These are phyloP conservation scores for Talaromyces borbonicus DNA, from an alignment of 495 filamentous ascomycete genomes.

Conservation along the genomic window DNA sequence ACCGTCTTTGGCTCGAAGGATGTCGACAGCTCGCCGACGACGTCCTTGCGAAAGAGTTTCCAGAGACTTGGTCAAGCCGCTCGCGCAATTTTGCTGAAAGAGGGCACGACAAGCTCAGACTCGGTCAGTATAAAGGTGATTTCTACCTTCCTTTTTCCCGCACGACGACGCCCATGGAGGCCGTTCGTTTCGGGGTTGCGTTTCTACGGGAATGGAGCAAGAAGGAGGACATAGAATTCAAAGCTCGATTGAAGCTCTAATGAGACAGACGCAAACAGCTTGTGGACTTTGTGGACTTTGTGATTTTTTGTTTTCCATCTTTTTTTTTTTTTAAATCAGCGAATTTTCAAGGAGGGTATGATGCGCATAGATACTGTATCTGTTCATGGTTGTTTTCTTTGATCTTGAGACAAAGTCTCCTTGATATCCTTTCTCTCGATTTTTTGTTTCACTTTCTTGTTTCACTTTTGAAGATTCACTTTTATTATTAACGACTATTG, in stretches of 20 bases:
- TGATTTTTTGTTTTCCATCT: background rate
- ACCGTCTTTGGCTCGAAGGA: conserved; percentile 37
- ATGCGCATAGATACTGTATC: too few species aligned
- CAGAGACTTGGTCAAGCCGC: conserved; percentile 35
- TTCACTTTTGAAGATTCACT: background rate
- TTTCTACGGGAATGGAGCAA: conserved; percentile 38
- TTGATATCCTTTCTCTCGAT: too few species aligned
- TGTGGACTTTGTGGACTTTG: background rate
- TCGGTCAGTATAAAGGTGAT: conserved; percentile 32
- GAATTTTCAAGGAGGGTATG: too few species aligned
- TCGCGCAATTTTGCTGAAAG: conserved; percentile 27
- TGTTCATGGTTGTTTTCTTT: too few species aligned
- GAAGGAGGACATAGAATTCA: conserved; percentile 34
- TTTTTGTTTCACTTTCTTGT: conserved; percentile 5
- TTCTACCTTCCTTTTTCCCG: conserved; percentile 35
- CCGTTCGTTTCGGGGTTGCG: conserved; percentile 35
- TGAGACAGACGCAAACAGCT: too few species aligned
- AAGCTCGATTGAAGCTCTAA: conserved; percentile 19
- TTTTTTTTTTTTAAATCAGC: too few species aligned
- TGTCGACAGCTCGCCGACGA: conserved; percentile 33
- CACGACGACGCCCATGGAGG: conserved; percentile 33
- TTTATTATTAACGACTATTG: conserved; percentile 6
- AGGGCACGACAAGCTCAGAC: conserved; percentile 20
- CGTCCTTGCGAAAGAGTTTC: conserved; percentile 32
- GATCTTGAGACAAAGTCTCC: too few species aligned